Conservation (phyloP, 202 grass and related monocot species). For the Miscanthus sacchariflorus region DNA sequence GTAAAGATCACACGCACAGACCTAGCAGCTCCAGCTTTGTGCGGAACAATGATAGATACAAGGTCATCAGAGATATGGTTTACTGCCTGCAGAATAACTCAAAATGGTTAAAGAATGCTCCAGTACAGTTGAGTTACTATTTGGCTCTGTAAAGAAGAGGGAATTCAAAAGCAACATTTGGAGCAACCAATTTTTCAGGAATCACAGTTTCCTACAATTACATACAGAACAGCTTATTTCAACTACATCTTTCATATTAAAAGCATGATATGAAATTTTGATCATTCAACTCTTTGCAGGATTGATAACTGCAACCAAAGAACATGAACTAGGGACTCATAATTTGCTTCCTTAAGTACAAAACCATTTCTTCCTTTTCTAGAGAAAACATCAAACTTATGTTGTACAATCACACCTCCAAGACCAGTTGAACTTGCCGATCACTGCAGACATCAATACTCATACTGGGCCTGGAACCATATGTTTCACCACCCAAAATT, state of each 20-base stretch:
- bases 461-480: conserved; percentile 86
- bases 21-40: conserved; percentile 63
- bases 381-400: conserved; percentile 38
- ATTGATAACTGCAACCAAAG: not conserved
- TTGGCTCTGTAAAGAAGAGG: conserved; percentile 25
- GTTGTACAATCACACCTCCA: conserved; percentile 65
- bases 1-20: conserved; percentile 78
- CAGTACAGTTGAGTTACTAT: conserved; percentile 4
- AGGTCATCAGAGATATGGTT: conserved; percentile 73
- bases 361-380: conserved; percentile 28
- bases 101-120: conserved; percentile 41
- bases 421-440: conserved; percentile 79
- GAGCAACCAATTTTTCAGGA: conserved; percentile 9
- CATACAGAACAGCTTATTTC: not conserved
- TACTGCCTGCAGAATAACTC: conserved; percentile 61
- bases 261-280: not conserved
- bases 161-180: not conserved
- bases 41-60: conserved; percentile 74
- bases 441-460: conserved; percentile 81
- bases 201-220: conserved; percentile 14
- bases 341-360: not conserved
- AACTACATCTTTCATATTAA: not conserved
- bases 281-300: conserved; percentile 30
- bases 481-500: conserved; percentile 68
- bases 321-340: conserved; percentile 8